A percentile compares a stretch with the other conserved stretches of the same genome.
These are phyloP conservation scores for Whalleya microplaca DNA, from an alignment of 2,329 filamentous ascomycete species.

Conservation along the genomic window DNA sequence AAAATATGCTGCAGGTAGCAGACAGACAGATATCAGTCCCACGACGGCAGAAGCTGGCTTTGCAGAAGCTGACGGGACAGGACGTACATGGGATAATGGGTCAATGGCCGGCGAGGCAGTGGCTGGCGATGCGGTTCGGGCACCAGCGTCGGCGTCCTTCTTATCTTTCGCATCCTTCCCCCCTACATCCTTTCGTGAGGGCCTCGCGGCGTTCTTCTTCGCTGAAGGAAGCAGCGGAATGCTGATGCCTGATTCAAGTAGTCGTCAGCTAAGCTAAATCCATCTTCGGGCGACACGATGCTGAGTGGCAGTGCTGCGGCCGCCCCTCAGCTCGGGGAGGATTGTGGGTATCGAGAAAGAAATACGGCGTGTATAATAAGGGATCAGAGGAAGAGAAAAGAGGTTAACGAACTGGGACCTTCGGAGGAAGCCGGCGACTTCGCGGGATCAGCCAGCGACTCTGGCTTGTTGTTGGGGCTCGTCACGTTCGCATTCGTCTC, in stretches of 20 bases:
- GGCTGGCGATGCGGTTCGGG: conserved; percentile 23
- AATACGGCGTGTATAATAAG: conserved; percentile 2
- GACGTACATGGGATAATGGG: conserved; percentile 67
- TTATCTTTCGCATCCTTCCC: conserved; percentile 33
- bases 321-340: no score
- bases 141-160: conserved; percentile 24
- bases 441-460: conserved; percentile 15
- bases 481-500: conserved; percentile 12
- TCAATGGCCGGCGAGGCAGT: conserved; percentile 56
- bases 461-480: conserved; percentile 12
- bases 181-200: conserved; percentile 30
- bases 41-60: conserved; percentile 5
- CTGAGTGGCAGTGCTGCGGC: neutral
- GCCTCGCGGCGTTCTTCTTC: conserved; percentile 30
- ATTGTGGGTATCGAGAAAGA: no score
- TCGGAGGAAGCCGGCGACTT: conserved; percentile 21
- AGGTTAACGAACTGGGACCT: conserved; percentile 15
- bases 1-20: conserved; percentile 49
- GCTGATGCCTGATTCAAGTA: conserved; percentile 27
- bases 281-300: neutral
- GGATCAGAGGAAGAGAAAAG: neutral
- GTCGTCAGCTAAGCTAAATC: conserved; percentile 5
- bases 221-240: conserved; percentile 21
- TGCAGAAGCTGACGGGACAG: no score
- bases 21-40: conserved; percentile 7